Base-by-base conservation (phyloP, 179 eudicot genomes). In the Beta macrorhiza region DNA sequence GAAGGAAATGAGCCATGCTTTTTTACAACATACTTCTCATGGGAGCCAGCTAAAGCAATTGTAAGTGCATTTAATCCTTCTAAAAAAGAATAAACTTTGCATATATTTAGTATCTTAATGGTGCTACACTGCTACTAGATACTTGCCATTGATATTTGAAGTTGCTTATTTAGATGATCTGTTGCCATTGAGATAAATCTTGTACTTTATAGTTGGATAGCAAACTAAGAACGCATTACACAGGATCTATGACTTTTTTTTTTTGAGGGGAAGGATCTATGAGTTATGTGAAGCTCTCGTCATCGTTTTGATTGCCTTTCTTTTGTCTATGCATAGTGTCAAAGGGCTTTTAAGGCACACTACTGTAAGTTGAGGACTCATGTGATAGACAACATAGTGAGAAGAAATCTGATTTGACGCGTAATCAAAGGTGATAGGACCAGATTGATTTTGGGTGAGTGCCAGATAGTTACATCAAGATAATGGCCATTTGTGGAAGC, bases 1-100 rank as follows among this genome's bases (percentile, higher is more conserved):
- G 99, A 97, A 89, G 99, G 99, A 82, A 92, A 93, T 82, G 99
- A 97, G 82, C 99, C 99, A 16, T 87, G 93, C 87, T 95, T 97
- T 89, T 97, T 97, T 89, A 97, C 99, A 25, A 89, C 94, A 70
- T 92, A 84, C 84, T 94, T 97, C 79, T 91, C 95, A 79, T 97
- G 99, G 98, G 99, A 97, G 82, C 88, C 89, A 77, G 91, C 89
- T 75, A 97, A 95, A 92, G 95, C 97, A 74, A 88, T 73, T 83
- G 99, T 97, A 93, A 72, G 97, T 86, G 59, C 70, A 77, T 61
- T 70, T 72, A 15, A 74, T 29, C 56, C n/a, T 70, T 42, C 9
- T 49, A 25, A n/a, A 37, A 67, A 61, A 17, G 22, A 49, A 63
- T 77, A 82, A 37, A 16, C 7, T 52, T 58, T 45, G 25, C 25